phyloP scores from a whole-genome alignment of 2,329 filamentous ascomycete genomes.

The Penicillium sp. region DNA sequence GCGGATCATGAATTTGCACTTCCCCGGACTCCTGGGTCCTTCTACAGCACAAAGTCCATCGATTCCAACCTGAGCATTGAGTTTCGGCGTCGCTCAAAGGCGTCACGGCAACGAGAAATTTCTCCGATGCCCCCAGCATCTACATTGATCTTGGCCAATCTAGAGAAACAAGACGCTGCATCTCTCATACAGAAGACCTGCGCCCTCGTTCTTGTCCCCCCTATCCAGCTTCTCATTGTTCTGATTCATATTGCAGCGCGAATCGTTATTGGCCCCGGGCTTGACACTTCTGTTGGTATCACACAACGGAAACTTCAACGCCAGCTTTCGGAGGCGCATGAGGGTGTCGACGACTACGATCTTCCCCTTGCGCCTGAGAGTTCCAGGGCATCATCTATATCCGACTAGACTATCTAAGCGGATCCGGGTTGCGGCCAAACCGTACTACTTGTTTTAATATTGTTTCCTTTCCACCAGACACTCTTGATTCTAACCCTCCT shows the following conservation, averaged over 20 bases:
- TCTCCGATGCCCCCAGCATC: slow-evolving; percentile 72
- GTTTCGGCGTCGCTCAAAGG: slow-evolving; percentile 61
- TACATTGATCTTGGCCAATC: slow-evolving; percentile 61
- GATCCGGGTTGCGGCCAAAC: not conserved
- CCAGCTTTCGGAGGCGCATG: slow-evolving; percentile 22
- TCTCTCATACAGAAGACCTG: slow-evolving; percentile 77
- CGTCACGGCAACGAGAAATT: slow-evolving; percentile 60
- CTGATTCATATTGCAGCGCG: slow-evolving; percentile 82
- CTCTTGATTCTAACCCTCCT: not conserved
- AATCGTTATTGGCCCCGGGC: slow-evolving; percentile 58
- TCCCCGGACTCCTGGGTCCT: slow-evolving; percentile 7
- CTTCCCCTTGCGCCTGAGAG: slow-evolving; percentile 41
- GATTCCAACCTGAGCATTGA: slow-evolving; percentile 33
- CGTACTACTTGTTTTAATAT: slow-evolving; percentile 1
- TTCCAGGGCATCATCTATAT: slow-evolving; percentile 24
- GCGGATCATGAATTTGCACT: slow-evolving; percentile 15
- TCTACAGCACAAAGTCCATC: slow-evolving; percentile 32
- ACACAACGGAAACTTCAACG: slow-evolving; percentile 25
- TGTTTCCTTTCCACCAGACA: slow-evolving; percentile 6
- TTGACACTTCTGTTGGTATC: slow-evolving; percentile 27
- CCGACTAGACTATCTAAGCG: slow-evolving; percentile 23
- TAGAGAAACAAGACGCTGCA: slow-evolving; percentile 60
- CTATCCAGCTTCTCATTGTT: slow-evolving; percentile 74
- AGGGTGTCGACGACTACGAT: slow-evolving; percentile 45
- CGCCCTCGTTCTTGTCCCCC: slow-evolving; percentile 78